Evolutionary conservation across 257 asterid genomes (phyloP).

Genomic region (Solanum raphanifolium): DNA sequence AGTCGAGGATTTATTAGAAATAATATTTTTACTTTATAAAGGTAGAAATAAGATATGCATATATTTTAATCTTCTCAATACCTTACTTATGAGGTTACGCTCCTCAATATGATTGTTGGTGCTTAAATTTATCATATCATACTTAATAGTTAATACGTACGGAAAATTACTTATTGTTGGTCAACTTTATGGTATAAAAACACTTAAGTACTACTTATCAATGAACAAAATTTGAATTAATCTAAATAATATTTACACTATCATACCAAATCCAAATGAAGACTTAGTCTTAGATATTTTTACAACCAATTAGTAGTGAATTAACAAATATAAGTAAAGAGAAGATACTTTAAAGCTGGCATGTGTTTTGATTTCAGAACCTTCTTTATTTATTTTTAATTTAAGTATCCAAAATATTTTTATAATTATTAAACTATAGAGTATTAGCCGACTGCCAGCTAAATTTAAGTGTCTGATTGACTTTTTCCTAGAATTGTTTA

Average conservation of each 20-base stretch:
- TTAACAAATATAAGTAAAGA: background rate
- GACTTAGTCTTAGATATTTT: background rate
- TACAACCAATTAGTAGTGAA: background rate
- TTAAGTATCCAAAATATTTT: background rate
- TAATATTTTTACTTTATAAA: too few relatives aligned
- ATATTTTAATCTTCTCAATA: background rate
- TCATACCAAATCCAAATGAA: background rate
- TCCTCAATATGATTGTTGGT: background rate
- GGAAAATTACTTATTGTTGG: background rate
- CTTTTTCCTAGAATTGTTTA: background rate
- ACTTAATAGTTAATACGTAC: background rate
- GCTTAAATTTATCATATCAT: background rate
- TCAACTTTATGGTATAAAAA: background rate
- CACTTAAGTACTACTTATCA: background rate
- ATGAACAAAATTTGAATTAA: background rate
- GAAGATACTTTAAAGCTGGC: background rate
- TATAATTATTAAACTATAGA: background rate
- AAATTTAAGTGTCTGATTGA: background rate
- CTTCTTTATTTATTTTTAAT: background rate
- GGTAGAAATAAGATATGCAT: accelerated
- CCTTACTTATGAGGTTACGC: accelerated
- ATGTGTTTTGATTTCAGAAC: background rate
- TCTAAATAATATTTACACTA: background rate
- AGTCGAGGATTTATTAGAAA: accelerated
- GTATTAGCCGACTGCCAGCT: background rate